Evolutionary conservation across 208 protist species (phyloP), one percentile per base, ranked within the genome.

Genomic region (Phytomonas sp.): DNA sequence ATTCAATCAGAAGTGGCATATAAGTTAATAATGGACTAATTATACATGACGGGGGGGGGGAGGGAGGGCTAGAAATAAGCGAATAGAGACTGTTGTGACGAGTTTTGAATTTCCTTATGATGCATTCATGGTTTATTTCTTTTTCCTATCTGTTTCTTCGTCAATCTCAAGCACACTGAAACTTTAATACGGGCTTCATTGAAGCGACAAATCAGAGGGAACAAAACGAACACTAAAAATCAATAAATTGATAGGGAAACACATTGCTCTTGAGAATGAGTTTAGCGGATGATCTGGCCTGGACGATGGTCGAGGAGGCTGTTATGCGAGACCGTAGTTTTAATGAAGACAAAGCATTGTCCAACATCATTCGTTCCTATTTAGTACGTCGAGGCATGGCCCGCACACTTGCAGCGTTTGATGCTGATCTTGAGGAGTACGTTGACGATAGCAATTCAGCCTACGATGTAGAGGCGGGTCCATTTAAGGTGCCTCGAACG

Each of bases 291-390:
- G 60, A 67, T 1, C n/a, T 72, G 34, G 75, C 73, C 15, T 91
- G 88, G 82, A 61, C 51, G 26, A 67, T 86, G 26, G 78, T 94
- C 60, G 88, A 94, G 75, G 83, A 89, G 70, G 85, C 85, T 1
- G 85, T 88, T 30, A 81, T 88, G 23, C 73, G 72, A n/a, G 85
- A 91, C 67, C 74, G 73, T 5, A 80, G 79, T 3, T 79, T 79
- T 31, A 79, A 93, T 43, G 88, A 94, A 60, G 83, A 94, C 75
- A 64, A 53, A 31, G 67, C 73, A n/a, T 61, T 94, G 31, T 61
- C 76, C 5, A 70, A 78, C 28, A 81, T 94, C 66, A 66, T 91
- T 31, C 85, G 82, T 34, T 89, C 88, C 9, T 90, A 91, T 66
- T 75, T 94, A 4, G 71, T 78, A 17, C 72, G 83, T 1, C 76